Conservation (phyloP, 2,329 filamentous ascomycete species). For the Diaporthe sp. region DNA sequence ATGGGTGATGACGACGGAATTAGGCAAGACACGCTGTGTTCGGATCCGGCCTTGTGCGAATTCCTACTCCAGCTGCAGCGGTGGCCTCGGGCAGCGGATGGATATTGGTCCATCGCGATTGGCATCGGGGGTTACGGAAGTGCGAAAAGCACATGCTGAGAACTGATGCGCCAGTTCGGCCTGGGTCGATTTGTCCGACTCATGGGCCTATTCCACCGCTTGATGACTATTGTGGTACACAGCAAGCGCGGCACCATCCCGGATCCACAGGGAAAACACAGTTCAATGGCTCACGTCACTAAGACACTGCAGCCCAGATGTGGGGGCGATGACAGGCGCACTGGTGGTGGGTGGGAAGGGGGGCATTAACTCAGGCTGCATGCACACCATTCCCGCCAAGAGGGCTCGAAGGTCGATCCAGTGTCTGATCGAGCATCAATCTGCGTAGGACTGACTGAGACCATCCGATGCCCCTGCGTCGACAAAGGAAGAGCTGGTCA, state of each 20-base stretch:
- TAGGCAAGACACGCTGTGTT: conserved; percentile 1
- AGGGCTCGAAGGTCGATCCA: not conserved
- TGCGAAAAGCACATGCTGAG: not conserved
- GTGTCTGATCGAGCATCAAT: not conserved
- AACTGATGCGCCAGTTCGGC: not conserved
- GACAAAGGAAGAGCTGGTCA: not conserved
- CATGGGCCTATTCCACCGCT: conserved; percentile 10
- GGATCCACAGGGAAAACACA: conserved; percentile 7
- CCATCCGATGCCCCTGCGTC: not conserved
- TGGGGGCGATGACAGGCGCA: not conserved
- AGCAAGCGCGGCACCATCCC: not conserved
- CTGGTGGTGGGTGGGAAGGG: not conserved
- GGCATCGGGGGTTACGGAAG: conserved; percentile 12
- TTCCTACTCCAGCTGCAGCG: not conserved
- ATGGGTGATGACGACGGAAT: conserved; percentile 23
- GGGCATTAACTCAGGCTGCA: not conserved
- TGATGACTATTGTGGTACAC: not conserved
- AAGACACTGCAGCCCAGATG: not conserved
- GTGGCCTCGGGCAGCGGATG: conserved; percentile 16
- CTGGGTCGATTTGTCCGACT: conserved; percentile 9
- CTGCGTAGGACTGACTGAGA: not conserved
- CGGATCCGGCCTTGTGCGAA: conserved; percentile 15
- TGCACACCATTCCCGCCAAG: conserved; percentile 10
- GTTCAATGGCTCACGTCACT: not conserved
- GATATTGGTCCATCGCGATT: conserved; percentile 8